Base-by-base conservation (phyloP, 257 asterid genomes). In the Solanum virginianum region DNA sequence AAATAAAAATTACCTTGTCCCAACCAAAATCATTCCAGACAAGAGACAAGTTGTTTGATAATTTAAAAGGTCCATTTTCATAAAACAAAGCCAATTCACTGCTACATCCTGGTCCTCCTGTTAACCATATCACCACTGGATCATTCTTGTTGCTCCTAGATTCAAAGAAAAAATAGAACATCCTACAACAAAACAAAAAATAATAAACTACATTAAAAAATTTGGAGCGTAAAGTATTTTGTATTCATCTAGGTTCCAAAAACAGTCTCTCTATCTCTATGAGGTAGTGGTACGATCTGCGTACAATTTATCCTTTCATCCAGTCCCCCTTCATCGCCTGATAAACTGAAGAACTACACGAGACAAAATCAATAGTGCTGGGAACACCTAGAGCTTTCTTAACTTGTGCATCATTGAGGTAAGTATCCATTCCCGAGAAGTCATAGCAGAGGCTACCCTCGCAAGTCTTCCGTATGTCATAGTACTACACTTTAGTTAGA, bases 91-190 rank as follows among this genome's bases (percentile, higher is more conserved):
- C 98, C 84, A 93, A 36, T 18, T 92, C 92, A 86, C 96, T 54
- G 75, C 96, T 91, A 88, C 98, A 96, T 24, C 99, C 98, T 2
- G 98, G 98, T 12, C 99, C 98, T 84, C 98, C 98, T 1, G 94
- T 89, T 66, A 96, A 85, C 98, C 96, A 94, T 70, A 96, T 69
- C 13, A 93, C 96, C 13, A 96, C 93, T 1, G 98, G 98, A 54
- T 84, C 96, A 8, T 77, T 88, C 63, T 77, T 90, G 65, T 71
- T 89, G 77, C 18, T 89, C 71, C 98, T 91, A 7, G 99, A 92
- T 84, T 94, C 93, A 45, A 93, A 94, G 93, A 93, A 93, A 57
- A 87, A 90, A 80, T 94, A 95, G 90, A 95, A 95, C 98, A 95
- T 92, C 86, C 98, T 95, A 90, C 90, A 86, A 86, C 36, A 74